Base-by-base conservation (phyloP, 345 rosid species). In the Eucalyptus tenuipes region DNA sequence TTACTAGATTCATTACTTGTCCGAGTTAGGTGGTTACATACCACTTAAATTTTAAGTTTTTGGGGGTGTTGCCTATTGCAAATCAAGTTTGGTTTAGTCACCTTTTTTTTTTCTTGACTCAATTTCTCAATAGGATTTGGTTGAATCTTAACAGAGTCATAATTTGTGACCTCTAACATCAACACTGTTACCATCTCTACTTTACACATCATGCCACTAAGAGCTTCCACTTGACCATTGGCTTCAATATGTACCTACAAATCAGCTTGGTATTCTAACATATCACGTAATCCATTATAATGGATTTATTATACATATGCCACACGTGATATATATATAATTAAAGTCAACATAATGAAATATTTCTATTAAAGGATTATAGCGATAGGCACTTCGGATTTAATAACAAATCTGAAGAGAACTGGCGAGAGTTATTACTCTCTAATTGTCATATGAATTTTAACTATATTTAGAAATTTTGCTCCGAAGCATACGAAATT, bases 401-500 rank as follows among this genome's bases (percentile, higher is more conserved):
- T 37, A 37, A 75, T 11, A 44, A 75, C 14, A 18, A 20, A 75
- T 20, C 0, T 1, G 4, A 37, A 75, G 27, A 37, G 27, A 75
- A 20, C 2, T 1, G 0, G 15, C 2, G 5, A n/a, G 25, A 37
- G 1, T 11, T 3, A 40, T 10, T 25, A 11, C 44, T 18, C 8
- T 75, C 2, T 1, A 6, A 6, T 37, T 18, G 6, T 71, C 13
- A 71, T 20, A 5, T 71, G 8, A 42, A 3, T 71, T 9, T 10
- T 18, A 17, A 11, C 11, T 13, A 20, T 33, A 68, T 68, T 7
- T 9, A 37, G 82, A 2, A 37, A 71, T 71, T 18, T 18, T 27
- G 2, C 45, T 18, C 5, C 45, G 18, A 2, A 71, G 5, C 37
- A 37, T 18, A 37, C 6, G 14, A 75, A 75, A 75, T 20, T 33